These are phyloP conservation scores for Orbilia brochopaga DNA, from an alignment of 2,329 filamentous ascomycete species.

Conservation along the genomic window DNA sequence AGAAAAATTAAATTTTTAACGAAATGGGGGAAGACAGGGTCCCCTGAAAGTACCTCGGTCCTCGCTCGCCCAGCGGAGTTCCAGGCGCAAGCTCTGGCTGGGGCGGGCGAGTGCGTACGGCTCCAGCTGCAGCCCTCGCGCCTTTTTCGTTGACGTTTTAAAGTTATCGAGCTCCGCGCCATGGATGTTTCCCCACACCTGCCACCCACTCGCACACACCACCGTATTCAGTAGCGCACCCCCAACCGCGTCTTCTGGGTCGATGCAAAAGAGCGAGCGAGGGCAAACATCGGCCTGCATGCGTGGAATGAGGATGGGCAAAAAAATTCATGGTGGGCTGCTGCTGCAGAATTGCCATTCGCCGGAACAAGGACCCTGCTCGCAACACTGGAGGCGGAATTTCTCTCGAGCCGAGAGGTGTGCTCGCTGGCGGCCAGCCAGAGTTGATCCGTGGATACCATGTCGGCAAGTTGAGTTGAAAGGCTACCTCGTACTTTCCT, in stretches of 20 bases:
- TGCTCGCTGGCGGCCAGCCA: slow-evolving; percentile 21
- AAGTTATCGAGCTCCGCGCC: slow-evolving; percentile 52
- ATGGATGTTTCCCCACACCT: slow-evolving; percentile 49
- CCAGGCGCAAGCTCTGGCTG: slow-evolving; percentile 33
- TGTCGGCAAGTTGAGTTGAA: slow-evolving; percentile 11
- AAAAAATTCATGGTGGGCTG: background rate
- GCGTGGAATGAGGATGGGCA: background rate
- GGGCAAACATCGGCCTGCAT: slow-evolving; percentile 7
- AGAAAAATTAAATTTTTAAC: background rate
- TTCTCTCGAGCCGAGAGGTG: background rate
- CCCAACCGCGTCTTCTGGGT: slow-evolving; percentile 3
- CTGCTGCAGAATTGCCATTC: background rate
- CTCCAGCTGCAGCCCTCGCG: slow-evolving; percentile 1
- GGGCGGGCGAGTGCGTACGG: slow-evolving; percentile 16
- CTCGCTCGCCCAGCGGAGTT: slow-evolving; percentile 35
- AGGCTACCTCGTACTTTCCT: background rate
- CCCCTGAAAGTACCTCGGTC: slow-evolving; percentile 38
- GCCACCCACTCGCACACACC: slow-evolving; percentile 37
- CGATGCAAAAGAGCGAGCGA: background rate
- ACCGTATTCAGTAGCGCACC: background rate
- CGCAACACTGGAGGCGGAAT: background rate
- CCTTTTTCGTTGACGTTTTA: slow-evolving; percentile 46
- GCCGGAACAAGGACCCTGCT: background rate
- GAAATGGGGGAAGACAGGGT: slow-evolving; percentile 3
- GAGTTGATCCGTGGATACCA: slow-evolving; percentile 48